Evolutionary conservation across 108 stramenopile species (phyloP).

Genomic region (Skeletonema tropicum): DNA sequence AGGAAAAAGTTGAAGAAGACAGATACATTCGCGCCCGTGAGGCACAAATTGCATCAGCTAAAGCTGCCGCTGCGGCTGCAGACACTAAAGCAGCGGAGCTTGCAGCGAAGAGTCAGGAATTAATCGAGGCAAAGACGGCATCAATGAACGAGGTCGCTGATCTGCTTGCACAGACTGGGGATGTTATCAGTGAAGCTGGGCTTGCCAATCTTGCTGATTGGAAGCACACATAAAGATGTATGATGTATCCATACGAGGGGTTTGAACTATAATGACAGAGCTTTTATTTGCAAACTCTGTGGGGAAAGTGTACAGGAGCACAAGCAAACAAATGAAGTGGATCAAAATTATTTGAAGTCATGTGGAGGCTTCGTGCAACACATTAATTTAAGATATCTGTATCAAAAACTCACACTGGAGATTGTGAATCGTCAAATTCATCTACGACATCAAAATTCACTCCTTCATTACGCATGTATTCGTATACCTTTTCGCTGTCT

Average conservation of each 20-base stretch:
- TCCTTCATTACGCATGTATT: constrained; percentile 28
- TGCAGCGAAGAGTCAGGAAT: constrained; percentile 25
- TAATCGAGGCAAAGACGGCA: constrained; percentile 36
- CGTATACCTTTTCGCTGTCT: constrained; percentile 32
- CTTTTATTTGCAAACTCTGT: not conserved
- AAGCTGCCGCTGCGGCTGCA: constrained; percentile 13
- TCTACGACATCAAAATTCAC: constrained; percentile 27
- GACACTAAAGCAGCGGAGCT: constrained; percentile 27
- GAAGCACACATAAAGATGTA: constrained; percentile 21
- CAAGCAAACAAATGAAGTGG: not conserved
- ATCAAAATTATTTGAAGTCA: not conserved
- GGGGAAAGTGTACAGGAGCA: not conserved
- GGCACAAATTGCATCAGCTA: constrained; percentile 27
- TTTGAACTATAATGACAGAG: not conserved
- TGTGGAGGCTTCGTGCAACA: not conserved
- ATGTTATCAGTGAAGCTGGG: constrained; percentile 48
- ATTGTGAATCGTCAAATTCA: constrained; percentile 7
- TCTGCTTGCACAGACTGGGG: constrained; percentile 41
- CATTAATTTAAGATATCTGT: not conserved
- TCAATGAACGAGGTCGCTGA: constrained; percentile 45
- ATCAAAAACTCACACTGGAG: not conserved
- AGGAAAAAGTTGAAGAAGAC: constrained; percentile 54
- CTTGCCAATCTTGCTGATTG: constrained; percentile 48
- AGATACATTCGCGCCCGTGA: constrained; percentile 55
- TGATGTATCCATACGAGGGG: not conserved